Conservation (phyloP, 176 grass and related monocot species). For the Microstegium vimineum region DNA sequence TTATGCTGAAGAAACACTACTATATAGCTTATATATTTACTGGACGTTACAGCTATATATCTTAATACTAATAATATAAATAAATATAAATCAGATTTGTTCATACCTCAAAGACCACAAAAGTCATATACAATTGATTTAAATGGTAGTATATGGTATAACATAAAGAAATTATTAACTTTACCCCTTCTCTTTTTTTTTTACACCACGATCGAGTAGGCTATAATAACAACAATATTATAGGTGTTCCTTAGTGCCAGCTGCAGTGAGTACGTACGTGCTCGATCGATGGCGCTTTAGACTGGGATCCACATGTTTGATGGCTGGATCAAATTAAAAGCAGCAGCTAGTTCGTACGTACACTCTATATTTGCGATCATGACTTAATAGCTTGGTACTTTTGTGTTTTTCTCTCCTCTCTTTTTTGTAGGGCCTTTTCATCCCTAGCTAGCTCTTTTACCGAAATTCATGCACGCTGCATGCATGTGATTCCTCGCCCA, state of each 20-base stretch:
- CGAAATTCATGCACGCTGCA: neutral
- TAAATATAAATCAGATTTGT: too few species aligned
- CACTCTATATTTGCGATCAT: neutral
- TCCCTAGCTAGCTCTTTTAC: neutral
- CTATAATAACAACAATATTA: neutral
- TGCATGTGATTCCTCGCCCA: neutral
- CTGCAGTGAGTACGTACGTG: constrained; percentile 18
- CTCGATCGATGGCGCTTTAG: constrained; percentile 20
- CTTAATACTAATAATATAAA: too few species aligned
- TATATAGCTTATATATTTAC: too few species aligned
- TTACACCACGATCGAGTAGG: too few species aligned
- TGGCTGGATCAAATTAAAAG: constrained; percentile 39
- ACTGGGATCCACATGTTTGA: constrained; percentile 45
- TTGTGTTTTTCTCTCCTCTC: neutral
- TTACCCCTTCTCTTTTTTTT: neutral
- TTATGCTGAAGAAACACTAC: too few species aligned
- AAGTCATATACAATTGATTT: too few species aligned
- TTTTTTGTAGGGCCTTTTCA: constrained; percentile 11
- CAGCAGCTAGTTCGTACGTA: neutral
- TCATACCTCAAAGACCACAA: too few species aligned
- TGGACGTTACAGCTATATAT: too few species aligned
- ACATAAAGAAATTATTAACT: too few species aligned
- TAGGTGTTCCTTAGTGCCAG: neutral
- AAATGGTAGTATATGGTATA: too few species aligned
- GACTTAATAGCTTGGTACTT: neutral